Evolutionary conservation across 305 asterid species (phyloP).

Genomic region (Caryopteris hybrid): DNA sequence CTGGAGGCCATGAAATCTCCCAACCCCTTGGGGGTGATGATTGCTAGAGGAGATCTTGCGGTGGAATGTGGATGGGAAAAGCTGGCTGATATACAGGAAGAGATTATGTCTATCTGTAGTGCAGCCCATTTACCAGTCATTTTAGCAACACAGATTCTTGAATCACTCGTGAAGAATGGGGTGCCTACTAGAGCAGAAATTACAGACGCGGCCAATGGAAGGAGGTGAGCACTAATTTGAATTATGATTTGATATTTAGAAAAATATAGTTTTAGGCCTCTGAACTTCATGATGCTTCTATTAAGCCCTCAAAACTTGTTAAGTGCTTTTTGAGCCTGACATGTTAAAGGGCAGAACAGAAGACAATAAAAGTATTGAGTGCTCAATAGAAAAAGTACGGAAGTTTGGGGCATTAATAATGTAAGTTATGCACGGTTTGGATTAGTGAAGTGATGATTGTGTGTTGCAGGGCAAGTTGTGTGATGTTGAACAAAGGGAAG

Average conservation of each 20-base stretch:
- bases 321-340: too few relatives aligned
- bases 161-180: constrained; percentile 57
- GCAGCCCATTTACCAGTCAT: constrained; percentile 72
- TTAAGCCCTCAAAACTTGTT: background rate
- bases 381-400: background rate
- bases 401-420: background rate
- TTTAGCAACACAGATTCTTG: constrained; percentile 71
- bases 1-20: constrained; percentile 62
- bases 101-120: constrained; percentile 47
- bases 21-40: constrained; percentile 68
- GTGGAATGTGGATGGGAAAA: constrained; percentile 85
- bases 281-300: too few relatives aligned
- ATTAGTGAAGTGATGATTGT: background rate
- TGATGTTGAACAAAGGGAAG: constrained; percentile 75
- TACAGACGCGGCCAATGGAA: constrained; percentile 60
- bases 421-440: too few relatives aligned
- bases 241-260: background rate
- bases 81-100: constrained; percentile 64
- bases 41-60: constrained; percentile 83
- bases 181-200: constrained; percentile 72
- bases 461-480: constrained; percentile 54
- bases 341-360: background rate
- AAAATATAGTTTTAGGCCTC: background rate
- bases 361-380: background rate
- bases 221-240: constrained; percentile 17